Base-by-base conservation (phyloP, 179 eudicot genomes). In the Carnegiea gigantea region DNA sequence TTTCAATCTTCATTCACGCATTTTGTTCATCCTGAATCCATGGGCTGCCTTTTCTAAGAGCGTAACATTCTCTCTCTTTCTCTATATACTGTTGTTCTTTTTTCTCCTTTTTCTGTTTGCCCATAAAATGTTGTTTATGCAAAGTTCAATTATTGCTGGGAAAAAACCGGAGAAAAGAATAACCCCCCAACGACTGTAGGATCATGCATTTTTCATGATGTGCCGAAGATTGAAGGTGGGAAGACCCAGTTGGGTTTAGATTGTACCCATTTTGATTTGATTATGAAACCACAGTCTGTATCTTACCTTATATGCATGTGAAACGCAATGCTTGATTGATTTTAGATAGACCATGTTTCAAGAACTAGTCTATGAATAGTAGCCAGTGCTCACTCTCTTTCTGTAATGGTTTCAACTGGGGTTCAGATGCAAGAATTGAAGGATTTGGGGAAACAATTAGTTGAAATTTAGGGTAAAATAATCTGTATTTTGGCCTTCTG, bases 1-100 rank as follows among this genome's bases (percentile, higher is more conserved):
- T 17, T 74, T 65, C 38, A 28, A 54, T 60, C 49, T 81, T 76
- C 83, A 44, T 80, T 70, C 83, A 84, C 83, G 59, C 76, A 76
- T 70, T 76, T 64, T 57, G 54, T 71, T 75, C 79, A 26, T 77
- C 81, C 83, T 74, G 51, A 65, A 30, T 72, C 36, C 64, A 26
- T 70, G 53, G 78, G n/a, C 21, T 65, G 33, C 33, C 54, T 24
- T 40, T 17, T 26, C 77, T 74, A 30, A 24, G 4, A 5, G 17
- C 78, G 81, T 64, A 73, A 53, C 49, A 44, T 24, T 83, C 76
- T 59, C 64, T 68, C 24, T 24, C 33, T 79, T 11, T 77, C 21
- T 18, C 17, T 28, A 65, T 51, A 3, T 51, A 0, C 18, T 72
- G 44, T 59, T 20, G 33, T 71, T 33, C 59, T 15, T 73, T 68